These are phyloP conservation scores for Verbascum thapsus DNA, from an alignment of 257 asterid genomes.

Conservation along the genomic window DNA sequence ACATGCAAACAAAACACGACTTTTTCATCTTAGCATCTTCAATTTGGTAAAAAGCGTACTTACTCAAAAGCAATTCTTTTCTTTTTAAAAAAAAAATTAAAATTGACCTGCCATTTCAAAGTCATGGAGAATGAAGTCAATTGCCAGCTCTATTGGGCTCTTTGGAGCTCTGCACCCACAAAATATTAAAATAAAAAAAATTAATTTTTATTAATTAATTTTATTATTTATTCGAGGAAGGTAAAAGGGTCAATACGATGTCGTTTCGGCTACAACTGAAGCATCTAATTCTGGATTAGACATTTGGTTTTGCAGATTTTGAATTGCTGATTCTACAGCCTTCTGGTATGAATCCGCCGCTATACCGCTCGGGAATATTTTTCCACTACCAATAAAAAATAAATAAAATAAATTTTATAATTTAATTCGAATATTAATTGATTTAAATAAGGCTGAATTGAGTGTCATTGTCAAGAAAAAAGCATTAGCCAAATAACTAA, in stretches of 20 bases:
- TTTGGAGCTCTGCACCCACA: conserved; percentile 52
- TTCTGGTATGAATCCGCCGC: conserved; percentile 81
- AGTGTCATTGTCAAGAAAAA: conserved; percentile 40
- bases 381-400: conserved; percentile 58
- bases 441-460: conserved; percentile 24
- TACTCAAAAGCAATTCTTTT: no score
- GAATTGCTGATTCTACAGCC: conserved; percentile 83
- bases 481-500: no score
- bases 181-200: no score
- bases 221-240: no score
- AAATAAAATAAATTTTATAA: background rate
- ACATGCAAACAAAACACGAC: no score
- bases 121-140: conserved; percentile 92
- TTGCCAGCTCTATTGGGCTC: conserved; percentile 91
- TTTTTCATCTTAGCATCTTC: no score
- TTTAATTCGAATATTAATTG: no score
- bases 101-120: conserved; percentile 98
- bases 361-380: conserved; percentile 82
- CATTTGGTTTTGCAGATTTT: conserved; percentile 52
- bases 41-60: no score
- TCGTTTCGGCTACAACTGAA: conserved; percentile 47
- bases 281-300: conserved; percentile 39
- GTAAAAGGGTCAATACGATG: conserved; percentile 38
- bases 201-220: no score
- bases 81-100: conserved; percentile 11